Base-by-base conservation (phyloP, 2,329 filamentous ascomycete species). In the Incumbomyces lentus region DNA sequence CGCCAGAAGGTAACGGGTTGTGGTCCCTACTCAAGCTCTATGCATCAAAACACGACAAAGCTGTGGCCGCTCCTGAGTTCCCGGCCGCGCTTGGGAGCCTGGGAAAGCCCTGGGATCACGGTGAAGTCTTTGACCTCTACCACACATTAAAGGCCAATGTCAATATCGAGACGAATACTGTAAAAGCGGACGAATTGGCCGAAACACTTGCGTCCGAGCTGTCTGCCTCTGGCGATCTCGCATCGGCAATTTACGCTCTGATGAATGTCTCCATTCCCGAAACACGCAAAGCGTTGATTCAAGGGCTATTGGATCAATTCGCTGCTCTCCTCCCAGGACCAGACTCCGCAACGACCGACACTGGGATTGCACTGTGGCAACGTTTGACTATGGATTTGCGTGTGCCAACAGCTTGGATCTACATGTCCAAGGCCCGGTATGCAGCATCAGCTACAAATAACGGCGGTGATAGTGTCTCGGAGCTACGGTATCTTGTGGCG, bases 21-120 rank as follows among this genome's bases (percentile, higher is more conserved):
- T 95, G 90, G 83, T 84, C 87, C 11, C 74, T 98, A 0, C 68
- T 98, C 41, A 86, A 86, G 61, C 71, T 94, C 3, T 93, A 88
- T 58, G 78, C 86, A 1, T 70, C 65, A 49, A 47, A 22, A 5
- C n/a, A 40, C 12, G 58, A 60, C 46, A 59, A 56, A 49, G 58
- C 55, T 59, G 49, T 63, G 58, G 32, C 71, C 67, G 36, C 59
- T n/a, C 44, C 64, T 19, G 54, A 62, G 37, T 60, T 93, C 2
- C 85, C 86, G 55, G 77, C 82, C 31, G 73, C 88, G 13, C 68
- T 95, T 29, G 76, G 82, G 12, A 85, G 88, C 0, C 80, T 86
- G 58, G 86, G 86, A 11, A 82, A 84, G 30, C 80, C 82, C 2
- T 69, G 93, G 41, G 81, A 89, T 54, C 79, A 81, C 54, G 78